phyloP scores from a whole-genome alignment of 106 monocot species.

The Acorus gramineus region DNA sequence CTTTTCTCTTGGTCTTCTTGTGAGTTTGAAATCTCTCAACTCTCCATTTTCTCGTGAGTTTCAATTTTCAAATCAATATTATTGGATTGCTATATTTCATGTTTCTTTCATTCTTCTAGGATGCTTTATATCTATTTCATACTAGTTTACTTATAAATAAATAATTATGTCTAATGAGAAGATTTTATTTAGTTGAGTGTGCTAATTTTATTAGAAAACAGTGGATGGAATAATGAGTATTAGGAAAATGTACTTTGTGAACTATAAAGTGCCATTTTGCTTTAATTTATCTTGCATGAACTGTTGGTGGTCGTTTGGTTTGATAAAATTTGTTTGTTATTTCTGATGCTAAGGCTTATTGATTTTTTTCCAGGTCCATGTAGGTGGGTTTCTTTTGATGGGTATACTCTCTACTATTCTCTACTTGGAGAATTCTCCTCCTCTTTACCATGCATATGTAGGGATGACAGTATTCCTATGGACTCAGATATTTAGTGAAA shows the following conservation, averaged over 20 bases:
- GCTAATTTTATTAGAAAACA: no score
- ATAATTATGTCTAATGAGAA: no score
- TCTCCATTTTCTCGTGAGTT: no score
- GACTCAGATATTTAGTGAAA: constrained; percentile 50
- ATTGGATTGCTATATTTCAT: no score
- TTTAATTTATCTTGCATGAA: background rate
- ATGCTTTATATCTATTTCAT: no score
- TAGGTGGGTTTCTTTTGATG: constrained; percentile 43
- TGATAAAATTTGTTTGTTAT: background rate
- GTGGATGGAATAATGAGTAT: no score
- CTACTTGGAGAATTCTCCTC: constrained; percentile 67
- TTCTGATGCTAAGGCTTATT: background rate
- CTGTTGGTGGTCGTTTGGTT: background rate
- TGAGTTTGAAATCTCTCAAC: no score
- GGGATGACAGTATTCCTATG: constrained; percentile 62
- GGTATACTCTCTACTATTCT: constrained; percentile 50
- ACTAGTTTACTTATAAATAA: no score
- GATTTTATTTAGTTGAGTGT: no score
- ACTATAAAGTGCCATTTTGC: background rate
- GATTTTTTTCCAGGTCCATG: constrained; percentile 51
- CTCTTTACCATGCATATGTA: constrained; percentile 78
- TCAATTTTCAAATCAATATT: no score
- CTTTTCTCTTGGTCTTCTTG: no score
- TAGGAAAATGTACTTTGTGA: background rate
- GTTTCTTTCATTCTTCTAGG: no score